A percentile compares a stretch with the other conserved stretches of the same genome.
Conservation (phyloP, 2,329 filamentous ascomycete genomes). For the Fusarium stilboides region DNA sequence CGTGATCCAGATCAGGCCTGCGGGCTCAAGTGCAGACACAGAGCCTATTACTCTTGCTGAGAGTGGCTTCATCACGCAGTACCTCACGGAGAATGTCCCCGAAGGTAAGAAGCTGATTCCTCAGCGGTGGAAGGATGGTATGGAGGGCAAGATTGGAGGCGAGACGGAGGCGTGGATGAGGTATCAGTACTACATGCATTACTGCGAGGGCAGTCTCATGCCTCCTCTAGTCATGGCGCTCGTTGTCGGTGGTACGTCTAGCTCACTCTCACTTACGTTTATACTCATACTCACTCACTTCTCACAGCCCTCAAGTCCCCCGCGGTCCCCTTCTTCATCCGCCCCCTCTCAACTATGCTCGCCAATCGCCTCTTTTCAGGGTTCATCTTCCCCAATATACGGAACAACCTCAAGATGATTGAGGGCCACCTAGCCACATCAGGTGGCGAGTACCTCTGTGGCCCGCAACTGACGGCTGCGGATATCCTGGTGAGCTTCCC, state of each 20-base stretch:
- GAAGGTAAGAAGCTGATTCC: conserved; percentile 65
- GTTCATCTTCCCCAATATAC: conserved; percentile 65
- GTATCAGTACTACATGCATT: conserved; percentile 82
- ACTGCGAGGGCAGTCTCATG: conserved; percentile 88
- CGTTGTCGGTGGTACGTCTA: conserved; percentile 66
- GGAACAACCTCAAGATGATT: conserved; percentile 64
- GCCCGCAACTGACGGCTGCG: conserved; percentile 64
- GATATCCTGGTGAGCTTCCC: conserved; percentile 70
- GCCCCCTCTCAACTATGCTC: conserved; percentile 65
- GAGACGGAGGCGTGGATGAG: conserved; percentile 74
- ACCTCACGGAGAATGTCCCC: conserved; percentile 77
- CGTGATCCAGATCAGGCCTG: conserved; percentile 74
- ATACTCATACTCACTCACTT: background rate
- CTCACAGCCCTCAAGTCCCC: conserved; percentile 61
- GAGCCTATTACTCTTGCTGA: conserved; percentile 80
- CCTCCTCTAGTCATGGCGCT: conserved; percentile 75
- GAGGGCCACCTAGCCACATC: conserved; percentile 65
- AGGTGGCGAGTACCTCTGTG: conserved; percentile 65
- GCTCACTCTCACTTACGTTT: too few species aligned
- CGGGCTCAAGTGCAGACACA: conserved; percentile 48
- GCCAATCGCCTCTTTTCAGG: conserved; percentile 58
- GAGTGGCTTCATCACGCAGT: conserved; percentile 85
- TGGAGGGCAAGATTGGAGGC: conserved; percentile 70
- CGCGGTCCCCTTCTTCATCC: conserved; percentile 67
- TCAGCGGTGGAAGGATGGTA: conserved; percentile 69